Evolutionary conservation across 495 filamentous ascomycete genomes (phyloP), one percentile per base, ranked within the genome.

Genomic region (Letharia lupina): DNA sequence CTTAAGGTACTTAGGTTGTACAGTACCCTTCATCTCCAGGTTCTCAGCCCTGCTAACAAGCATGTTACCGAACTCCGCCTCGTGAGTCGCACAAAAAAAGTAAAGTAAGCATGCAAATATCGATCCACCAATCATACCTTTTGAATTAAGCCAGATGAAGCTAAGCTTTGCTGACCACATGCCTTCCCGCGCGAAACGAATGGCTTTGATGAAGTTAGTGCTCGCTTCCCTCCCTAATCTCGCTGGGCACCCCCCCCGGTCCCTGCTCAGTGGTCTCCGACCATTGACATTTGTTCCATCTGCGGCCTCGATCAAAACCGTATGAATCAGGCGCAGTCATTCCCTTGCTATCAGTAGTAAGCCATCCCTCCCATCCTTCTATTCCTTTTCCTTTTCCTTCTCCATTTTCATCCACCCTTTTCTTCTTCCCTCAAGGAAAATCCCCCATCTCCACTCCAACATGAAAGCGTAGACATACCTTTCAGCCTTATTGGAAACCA

Each of bases 401-500:
- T 56, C 12, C 52, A 33, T 31, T 31, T 52, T 52, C n/a, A 2
- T 52, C 11, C 23, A 28, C 23, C 23, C 23, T 28, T 28, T 28
- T 31, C 28, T 31, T 13, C 0, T 7, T 31, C 4, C 15, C 11
- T 33, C 54, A 16, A 8, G 16, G 20, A 18, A 20, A 47, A 4
- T 20, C 2, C 10, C 10, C 44, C 20, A 16, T 3, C 18, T 47
- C 31, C 54, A 18, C 31, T 0, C 54, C 31, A 57, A n/a, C 13
- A 57, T 57, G 54, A 57, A 57, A 57, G 54, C 16, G 54, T 57
- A 57, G 31, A 20, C 33, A 57, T 57, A 57, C 54, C 54, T 57
- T 57, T 57, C 54, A 57, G 54, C 37, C 1, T 9, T 39, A 37
- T 35, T 57, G 54, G 54, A 37, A n/a, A 2, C 54, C 33, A 1